Base-by-base conservation (phyloP, 805 yeast species). In the Pichia scutulata region DNA sequence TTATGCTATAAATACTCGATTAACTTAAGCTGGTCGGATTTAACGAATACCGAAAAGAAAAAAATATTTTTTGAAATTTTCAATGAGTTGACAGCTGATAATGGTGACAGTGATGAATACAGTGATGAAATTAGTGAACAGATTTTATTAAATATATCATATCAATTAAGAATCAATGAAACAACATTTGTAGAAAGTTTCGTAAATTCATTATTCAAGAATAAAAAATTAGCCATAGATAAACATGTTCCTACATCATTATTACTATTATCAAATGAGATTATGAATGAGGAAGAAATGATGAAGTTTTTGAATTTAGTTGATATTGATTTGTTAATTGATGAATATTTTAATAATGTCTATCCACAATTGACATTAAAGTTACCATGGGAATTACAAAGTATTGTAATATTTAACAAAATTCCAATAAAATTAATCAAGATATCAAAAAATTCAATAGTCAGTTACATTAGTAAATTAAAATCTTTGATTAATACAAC, bases 301-400 rank as follows among this genome's bases (percentile, higher is more conserved):
- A 18, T 25, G 16, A 12, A 9, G 7, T 28, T 54, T 21, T 10
- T 30, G n/a, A 13, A 22, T 1, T 40, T 12, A 26, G 30, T 52
- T 13, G 24, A 49, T 2, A 30, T 41, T 3, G n/a, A 24, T 7
- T 25, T 19, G 5, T 43, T 54, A 24, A 23, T 43, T 3, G n/a
- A 44, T 9, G 19, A 21, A 4, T 54, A 52, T 48, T 54, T 54
- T 24, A 22, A n/a, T 12, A 24, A 33, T 4, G 21, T 48, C 3
- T 53, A 50, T 36, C 49, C 48, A 2, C 16, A 28, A 8, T 42
- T 52, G n/a, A 36, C 46, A 10, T 24, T 54, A 4, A 21, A 48
- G 6, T 37, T 37, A 23, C 55, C 54, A 26, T 54, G 55, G 55
- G 53, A 52, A 13, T 40, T 54, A 33, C 57, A 54, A 23, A 52